These are phyloP conservation scores for Hyphodiscus sp. DNA, from an alignment of 2,329 filamentous ascomycete genomes.

Conservation along the genomic window DNA sequence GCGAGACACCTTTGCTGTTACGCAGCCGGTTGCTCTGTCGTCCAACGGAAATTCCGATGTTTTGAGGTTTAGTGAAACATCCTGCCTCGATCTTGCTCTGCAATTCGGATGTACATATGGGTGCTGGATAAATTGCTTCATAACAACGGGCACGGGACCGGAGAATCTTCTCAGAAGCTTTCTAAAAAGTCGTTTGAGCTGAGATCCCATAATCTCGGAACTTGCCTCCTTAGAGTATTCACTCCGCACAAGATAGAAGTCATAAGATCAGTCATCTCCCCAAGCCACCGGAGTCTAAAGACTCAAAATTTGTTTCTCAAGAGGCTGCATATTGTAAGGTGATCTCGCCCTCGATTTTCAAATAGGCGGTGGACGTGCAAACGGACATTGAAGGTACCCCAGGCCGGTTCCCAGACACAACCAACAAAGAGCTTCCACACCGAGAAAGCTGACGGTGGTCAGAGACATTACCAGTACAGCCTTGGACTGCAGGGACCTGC, in stretches of 20 bases:
- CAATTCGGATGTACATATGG: slow-evolving; percentile 20
- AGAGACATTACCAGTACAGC: slow-evolving; percentile 19
- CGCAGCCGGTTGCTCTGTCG: slow-evolving; percentile 20
- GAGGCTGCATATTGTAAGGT: slow-evolving; percentile 26
- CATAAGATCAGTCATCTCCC: slow-evolving; percentile 14
- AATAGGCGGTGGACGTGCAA: slow-evolving; percentile 47
- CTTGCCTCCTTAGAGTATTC: slow-evolving; percentile 12
- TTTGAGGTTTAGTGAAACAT: slow-evolving; percentile 23
- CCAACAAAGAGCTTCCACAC: slow-evolving; percentile 40
- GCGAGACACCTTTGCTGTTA: slow-evolving; percentile 22
- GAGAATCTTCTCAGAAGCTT: slow-evolving; percentile 26
- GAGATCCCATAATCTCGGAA: slow-evolving; percentile 16
- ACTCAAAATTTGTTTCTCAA: slow-evolving; percentile 10
- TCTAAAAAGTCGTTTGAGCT: slow-evolving; percentile 22
- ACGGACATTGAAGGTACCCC: slow-evolving; percentile 34
- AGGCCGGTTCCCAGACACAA: slow-evolving; percentile 41
- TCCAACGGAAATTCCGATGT: slow-evolving; percentile 18
- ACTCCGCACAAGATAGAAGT: slow-evolving; percentile 4
- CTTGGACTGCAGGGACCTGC: slow-evolving; percentile 22
- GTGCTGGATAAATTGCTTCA: slow-evolving; percentile 21
- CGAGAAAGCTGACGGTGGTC: slow-evolving; percentile 31
- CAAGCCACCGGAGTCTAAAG: slow-evolving; percentile 6
- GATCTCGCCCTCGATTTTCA: slow-evolving; percentile 34
- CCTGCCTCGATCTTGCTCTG: slow-evolving; percentile 26
- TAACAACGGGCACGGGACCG: slow-evolving; percentile 26